Evolutionary conservation across 1,284 basidiomycete genomes (phyloP).

Genomic region (Coniophora puteana): DNA sequence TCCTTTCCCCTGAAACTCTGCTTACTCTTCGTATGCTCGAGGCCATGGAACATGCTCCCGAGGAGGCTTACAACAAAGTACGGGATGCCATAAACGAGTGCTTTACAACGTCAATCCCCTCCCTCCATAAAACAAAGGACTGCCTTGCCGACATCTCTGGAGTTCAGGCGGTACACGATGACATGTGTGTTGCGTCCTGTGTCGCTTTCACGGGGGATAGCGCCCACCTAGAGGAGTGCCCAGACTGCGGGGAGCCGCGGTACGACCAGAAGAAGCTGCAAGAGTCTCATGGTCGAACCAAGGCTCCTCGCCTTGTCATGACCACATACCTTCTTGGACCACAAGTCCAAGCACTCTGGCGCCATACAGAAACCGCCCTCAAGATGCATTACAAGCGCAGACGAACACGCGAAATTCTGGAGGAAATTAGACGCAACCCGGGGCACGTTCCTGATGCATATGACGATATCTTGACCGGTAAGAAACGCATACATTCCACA

Average conservation of each 20-base stretch:
- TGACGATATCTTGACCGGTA: conserved; percentile 16
- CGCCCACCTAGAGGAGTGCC: conserved; percentile 7
- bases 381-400: conserved; percentile 17
- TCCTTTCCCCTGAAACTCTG: too few species aligned
- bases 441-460: conserved; percentile 8
- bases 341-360: conserved; percentile 30
- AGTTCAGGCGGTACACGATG: background rate
- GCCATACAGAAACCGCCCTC: conserved; percentile 17
- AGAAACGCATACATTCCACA: too few species aligned
- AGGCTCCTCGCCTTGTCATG: conserved; percentile 22
- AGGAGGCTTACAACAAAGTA: too few species aligned
- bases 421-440: conserved; percentile 6
- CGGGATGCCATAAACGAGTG: too few species aligned
- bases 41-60: too few species aligned
- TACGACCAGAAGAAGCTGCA: conserved; percentile 11
- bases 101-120: too few species aligned
- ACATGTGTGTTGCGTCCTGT: conserved; percentile 13
- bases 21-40: too few species aligned
- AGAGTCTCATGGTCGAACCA: background rate
- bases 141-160: conserved; percentile 6
- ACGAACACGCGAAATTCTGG: conserved; percentile 7
- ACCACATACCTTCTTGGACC: conserved; percentile 33
- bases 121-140: conserved; percentile 1
- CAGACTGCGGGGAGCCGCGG: conserved; percentile 19
- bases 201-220: conserved; percentile 6